phyloP scores from a whole-genome alignment of 768 basidiomycete species.

The Naganishia antarctica region DNA sequence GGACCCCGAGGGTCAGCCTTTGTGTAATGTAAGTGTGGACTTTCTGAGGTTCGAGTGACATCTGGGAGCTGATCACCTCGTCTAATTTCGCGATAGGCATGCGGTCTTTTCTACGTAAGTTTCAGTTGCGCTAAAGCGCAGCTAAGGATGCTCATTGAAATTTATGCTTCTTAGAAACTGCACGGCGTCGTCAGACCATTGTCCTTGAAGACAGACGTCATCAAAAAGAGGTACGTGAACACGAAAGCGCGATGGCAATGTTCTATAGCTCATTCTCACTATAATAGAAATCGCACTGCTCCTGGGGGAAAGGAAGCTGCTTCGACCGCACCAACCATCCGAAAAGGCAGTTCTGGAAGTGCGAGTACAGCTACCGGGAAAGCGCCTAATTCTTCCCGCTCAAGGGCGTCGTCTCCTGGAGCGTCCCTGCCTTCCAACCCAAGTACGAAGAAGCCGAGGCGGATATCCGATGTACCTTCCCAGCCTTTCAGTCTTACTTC shows the following conservation, averaged over 20 bases:
- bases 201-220: slow-evolving; percentile 92
- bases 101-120: slow-evolving; percentile 70
- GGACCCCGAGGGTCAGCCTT: slow-evolving; percentile 85
- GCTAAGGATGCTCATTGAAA: background rate
- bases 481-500: slow-evolving; percentile 6
- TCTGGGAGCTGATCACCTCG: background rate
- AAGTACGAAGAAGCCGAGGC: slow-evolving; percentile 3
- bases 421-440: background rate
- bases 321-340: background rate
- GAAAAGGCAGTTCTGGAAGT: slow-evolving; percentile 12
- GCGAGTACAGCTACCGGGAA: background rate
- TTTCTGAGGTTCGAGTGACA: background rate
- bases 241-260: background rate
- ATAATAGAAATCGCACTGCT: slow-evolving; percentile 24
- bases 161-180: slow-evolving; percentile 56
- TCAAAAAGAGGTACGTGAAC: slow-evolving; percentile 65
- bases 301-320: slow-evolving; percentile 22
- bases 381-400: background rate
- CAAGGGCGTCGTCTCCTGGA: slow-evolving; percentile 11
- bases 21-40: slow-evolving; percentile 59
- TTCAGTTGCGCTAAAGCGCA: too few species aligned
- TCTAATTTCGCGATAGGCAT: slow-evolving; percentile 58
- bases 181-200: slow-evolving; percentile 91
- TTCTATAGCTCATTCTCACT: background rate
- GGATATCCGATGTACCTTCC: slow-evolving; percentile 1